Evolutionary conservation across 78 protist species (phyloP), one percentile per base, ranked within the genome.

Genomic region (Dictyostelium purpureum): DNA sequence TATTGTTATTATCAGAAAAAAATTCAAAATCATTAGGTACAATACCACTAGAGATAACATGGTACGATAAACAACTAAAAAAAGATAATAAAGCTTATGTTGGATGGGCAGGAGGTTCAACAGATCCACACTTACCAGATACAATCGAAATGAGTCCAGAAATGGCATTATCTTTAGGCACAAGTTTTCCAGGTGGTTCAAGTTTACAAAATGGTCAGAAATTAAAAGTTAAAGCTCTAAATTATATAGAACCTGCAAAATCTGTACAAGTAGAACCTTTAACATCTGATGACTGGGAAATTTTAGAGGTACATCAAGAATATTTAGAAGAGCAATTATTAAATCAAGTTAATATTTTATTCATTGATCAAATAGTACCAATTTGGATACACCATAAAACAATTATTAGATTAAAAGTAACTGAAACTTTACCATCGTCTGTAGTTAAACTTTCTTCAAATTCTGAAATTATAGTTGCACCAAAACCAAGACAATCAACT

Each of bases 241-340:
- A 26, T 24, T 4, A 40, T 33, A 47, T 89, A 2, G 35, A n/a
- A 21, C 21, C 26, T 0, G 94, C 88, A 6, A 37, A 37, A 6
- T 71, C 90, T 1, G 73, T 89, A 11, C 76, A 71, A 66, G 94
- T 89, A 33, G 94, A 89, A 49, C 95, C 95, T 31, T 43, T 81
- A 6, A 76, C 95, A 12, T 45, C 91, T 0, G 95, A 91, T 24
- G 95, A 91, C 37, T 91, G 95, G 95, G 95, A 91, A 71, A 82
- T 91, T 33, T 45, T 91, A 19, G 89, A 80, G 18, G 70, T 82
- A 4, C 90, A 91, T 67, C 73, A 33, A 42, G 76, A 80, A 28
- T 91, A 91, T 37, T 24, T 91, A 0, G 95, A 91, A 66, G 51
- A 80, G 49, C 95, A 91, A 33, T 14, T 91, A 2, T 51, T 91